Conservation (phyloP, 1,284 basidiomycete genomes). For the Trichosporon ovoides region DNA sequence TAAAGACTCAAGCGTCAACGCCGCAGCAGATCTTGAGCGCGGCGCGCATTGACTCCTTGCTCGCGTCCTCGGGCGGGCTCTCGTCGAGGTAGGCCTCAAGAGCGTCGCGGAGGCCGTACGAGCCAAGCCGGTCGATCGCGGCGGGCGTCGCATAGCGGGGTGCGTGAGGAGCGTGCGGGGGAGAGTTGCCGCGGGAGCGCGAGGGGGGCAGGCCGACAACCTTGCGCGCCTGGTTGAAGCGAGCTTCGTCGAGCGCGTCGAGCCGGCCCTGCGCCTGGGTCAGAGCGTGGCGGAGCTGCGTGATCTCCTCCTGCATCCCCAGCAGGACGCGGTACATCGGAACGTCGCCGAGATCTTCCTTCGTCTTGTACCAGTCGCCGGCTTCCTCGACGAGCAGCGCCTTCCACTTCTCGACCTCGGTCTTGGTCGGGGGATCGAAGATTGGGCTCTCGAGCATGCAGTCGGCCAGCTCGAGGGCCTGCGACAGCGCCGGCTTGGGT, state of each 20-base stretch:
- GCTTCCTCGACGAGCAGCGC: slow-evolving; percentile 14
- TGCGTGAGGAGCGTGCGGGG: background rate
- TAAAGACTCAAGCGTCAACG: slow-evolving; percentile 8
- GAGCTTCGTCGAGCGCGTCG: slow-evolving; percentile 18
- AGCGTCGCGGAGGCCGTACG: slow-evolving; percentile 17
- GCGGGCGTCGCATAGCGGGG: slow-evolving; percentile 13
- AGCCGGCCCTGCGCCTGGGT: slow-evolving; percentile 11
- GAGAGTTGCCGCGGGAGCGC: background rate
- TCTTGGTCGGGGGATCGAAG: slow-evolving; percentile 14
- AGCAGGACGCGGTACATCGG: slow-evolving; percentile 21
- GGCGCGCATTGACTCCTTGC: slow-evolving; percentile 15
- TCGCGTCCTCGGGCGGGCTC: slow-evolving; percentile 16
- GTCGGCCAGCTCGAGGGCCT: slow-evolving; percentile 20
- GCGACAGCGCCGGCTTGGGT: slow-evolving; percentile 2
- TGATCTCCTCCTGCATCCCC: slow-evolving; percentile 22
- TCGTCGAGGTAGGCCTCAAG: slow-evolving; percentile 23
- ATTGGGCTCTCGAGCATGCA: slow-evolving; percentile 14
- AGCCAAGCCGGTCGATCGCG: slow-evolving; percentile 13
- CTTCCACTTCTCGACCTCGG: slow-evolving; percentile 11
- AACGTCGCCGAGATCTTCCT: slow-evolving; percentile 4
- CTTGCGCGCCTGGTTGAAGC: slow-evolving; percentile 20
- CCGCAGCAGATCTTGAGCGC: slow-evolving; percentile 23
- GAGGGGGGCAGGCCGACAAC: slow-evolving; percentile 17
- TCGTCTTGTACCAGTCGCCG: slow-evolving; percentile 19
- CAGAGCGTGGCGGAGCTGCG: slow-evolving; percentile 15